These are phyloP conservation scores for Bipolaris bicolor DNA, from an alignment of 2,329 filamentous ascomycete genomes.

Conservation along the genomic window DNA sequence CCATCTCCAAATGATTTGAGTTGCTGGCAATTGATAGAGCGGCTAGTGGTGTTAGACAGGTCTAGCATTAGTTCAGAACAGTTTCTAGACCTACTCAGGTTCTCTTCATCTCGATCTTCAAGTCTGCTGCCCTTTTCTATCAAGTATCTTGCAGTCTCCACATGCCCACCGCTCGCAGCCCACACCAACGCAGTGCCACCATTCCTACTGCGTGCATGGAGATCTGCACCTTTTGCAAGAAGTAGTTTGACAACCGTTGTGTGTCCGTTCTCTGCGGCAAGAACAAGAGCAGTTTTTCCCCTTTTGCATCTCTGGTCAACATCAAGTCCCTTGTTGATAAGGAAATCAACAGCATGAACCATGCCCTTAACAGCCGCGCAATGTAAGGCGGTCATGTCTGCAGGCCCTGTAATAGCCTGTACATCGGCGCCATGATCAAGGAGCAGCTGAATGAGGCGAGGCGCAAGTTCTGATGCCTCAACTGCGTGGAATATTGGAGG, in stretches of 20 bases:
- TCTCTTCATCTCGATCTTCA: not conserved
- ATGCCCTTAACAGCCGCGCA: not conserved
- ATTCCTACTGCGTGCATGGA: conserved; percentile 17
- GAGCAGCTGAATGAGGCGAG: conserved; percentile 25
- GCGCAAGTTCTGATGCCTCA: conserved; percentile 3
- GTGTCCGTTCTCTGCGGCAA: conserved; percentile 29
- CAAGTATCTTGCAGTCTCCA: conserved; percentile 5
- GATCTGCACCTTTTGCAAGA: conserved; percentile 26
- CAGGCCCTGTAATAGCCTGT: conserved; percentile 2
- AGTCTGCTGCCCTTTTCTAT: not conserved
- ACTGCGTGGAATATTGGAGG: conserved; percentile 16
- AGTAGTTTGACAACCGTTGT: conserved; percentile 21
- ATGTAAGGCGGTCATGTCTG: not conserved
- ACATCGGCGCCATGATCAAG: conserved; percentile 24
- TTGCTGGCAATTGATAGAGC: conserved; percentile 10
- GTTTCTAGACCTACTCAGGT: not conserved
- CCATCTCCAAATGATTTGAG: conserved; percentile 20
- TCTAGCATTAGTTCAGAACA: not conserved
- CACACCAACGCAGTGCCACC: conserved; percentile 23
- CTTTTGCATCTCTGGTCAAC: not conserved
- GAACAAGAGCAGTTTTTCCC: conserved; percentile 28
- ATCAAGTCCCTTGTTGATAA: not conserved
- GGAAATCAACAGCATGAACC: not conserved
- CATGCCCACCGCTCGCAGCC: conserved; percentile 23
- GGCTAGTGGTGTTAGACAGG: not conserved